Evolutionary conservation across 1,284 basidiomycete species (phyloP).

Genomic region (Papiliotrema nemorosa): DNA sequence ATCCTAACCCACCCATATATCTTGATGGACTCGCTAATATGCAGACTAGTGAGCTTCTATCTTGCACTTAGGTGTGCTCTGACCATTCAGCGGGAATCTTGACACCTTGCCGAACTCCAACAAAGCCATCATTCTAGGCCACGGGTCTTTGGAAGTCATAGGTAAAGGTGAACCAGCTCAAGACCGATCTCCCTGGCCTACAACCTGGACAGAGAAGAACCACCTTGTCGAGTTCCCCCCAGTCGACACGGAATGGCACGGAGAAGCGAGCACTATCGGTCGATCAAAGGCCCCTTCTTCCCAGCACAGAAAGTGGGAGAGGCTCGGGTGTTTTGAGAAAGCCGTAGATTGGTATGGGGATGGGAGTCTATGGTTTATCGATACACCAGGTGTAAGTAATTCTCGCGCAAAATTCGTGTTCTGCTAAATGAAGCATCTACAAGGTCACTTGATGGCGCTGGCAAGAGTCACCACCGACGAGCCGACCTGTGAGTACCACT

Average conservation of each 20-base stretch:
- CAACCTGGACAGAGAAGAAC: slow-evolving; percentile 18
- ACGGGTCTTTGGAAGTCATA: slow-evolving; percentile 16
- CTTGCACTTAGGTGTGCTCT: too few relatives aligned
- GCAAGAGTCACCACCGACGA: slow-evolving; percentile 19
- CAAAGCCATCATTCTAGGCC: slow-evolving; percentile 15
- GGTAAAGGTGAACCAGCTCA: slow-evolving; percentile 19
- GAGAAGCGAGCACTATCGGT: slow-evolving; percentile 1
- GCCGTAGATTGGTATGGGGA: slow-evolving; percentile 28
- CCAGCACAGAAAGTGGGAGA: not conserved
- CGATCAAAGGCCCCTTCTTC: not conserved
- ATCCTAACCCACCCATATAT: not conserved
- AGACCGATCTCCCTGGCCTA: slow-evolving; percentile 14
- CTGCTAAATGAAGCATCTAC: slow-evolving; percentile 13
- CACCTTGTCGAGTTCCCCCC: slow-evolving; percentile 17
- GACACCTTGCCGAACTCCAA: slow-evolving; percentile 16
- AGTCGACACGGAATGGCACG: slow-evolving; percentile 1
- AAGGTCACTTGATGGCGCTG: slow-evolving; percentile 25
- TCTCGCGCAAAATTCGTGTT: not conserved
- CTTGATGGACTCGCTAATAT: not conserved
- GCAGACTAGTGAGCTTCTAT: too few relatives aligned
- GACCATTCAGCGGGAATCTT: slow-evolving; percentile 10
- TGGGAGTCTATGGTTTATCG: slow-evolving; percentile 29
- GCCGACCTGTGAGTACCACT: slow-evolving; percentile 23
- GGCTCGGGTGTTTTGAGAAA: slow-evolving; percentile 20
- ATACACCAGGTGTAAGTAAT: slow-evolving; percentile 23